phyloP scores from a whole-genome alignment of 345 rosid genomes.

The Gossypium longicalyx region DNA sequence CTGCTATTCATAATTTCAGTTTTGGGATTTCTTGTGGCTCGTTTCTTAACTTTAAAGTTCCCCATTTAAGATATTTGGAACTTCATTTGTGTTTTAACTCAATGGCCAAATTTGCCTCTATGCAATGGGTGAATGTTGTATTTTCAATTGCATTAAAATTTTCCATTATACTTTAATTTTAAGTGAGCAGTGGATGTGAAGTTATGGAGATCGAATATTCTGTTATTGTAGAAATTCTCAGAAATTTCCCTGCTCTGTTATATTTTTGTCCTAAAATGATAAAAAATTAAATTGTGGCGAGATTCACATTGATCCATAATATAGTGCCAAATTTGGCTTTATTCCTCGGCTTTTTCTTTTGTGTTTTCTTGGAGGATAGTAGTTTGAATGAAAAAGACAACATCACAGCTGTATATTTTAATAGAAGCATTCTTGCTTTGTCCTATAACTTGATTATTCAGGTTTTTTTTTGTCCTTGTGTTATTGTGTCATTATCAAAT shows the following conservation, averaged over 20 bases:
- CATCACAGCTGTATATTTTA: neutral
- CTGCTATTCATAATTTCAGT: neutral
- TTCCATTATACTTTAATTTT: neutral
- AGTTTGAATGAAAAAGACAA: neutral
- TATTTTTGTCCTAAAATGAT: neutral
- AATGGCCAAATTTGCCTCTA: neutral
- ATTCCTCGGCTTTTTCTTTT: neutral
- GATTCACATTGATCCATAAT: neutral
- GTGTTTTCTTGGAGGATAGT: neutral
- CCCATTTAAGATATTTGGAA: neutral
- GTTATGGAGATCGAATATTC: conserved; percentile 3
- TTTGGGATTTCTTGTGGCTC: neutral
- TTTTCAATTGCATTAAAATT: neutral
- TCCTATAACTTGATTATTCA: neutral
- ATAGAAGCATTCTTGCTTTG: conserved; percentile 2
- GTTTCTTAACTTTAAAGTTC: neutral
- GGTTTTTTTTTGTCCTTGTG: neutral
- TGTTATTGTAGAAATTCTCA: neutral
- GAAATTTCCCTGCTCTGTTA: neutral
- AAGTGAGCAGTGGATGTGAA: neutral
- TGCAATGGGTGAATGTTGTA: neutral
- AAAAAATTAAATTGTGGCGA: neutral
- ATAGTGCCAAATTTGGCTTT: neutral
- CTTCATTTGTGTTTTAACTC: neutral
- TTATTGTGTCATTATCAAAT: neutral